Percentiles rank a stretch among this genome's conserved stretches.
phyloP scores from a whole-genome alignment of 352 stramenopile species.

The Globisporangium nodosum region DNA sequence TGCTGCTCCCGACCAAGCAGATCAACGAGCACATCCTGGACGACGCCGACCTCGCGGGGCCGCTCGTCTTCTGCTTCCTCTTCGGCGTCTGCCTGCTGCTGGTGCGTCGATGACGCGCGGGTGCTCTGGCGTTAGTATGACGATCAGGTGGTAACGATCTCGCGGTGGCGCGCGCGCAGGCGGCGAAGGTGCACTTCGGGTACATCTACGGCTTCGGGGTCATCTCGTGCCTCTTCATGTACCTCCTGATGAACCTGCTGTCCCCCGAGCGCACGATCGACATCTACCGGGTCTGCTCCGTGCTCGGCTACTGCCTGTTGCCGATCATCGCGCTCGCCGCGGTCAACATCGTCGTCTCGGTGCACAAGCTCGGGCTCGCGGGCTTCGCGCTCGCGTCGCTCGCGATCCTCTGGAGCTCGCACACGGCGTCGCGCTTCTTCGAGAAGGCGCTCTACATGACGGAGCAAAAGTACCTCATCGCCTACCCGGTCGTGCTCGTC shows the following conservation, averaged over 20 bases:
- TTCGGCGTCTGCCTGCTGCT: conserved; percentile 94
- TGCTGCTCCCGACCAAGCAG: conserved; percentile 91
- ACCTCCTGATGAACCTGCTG: conserved; percentile 95
- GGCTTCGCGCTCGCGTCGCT: conserved; percentile 86
- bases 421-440: conserved; percentile 93
- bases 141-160: not conserved
- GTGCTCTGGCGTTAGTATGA: not conserved
- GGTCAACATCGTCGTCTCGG: conserved; percentile 89
- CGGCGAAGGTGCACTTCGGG: conserved; percentile 95
- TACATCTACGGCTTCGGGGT: conserved; percentile 99
- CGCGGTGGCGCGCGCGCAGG: conserved; percentile 16
- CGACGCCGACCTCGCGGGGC: conserved; percentile 92
- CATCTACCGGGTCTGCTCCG: conserved; percentile 91
- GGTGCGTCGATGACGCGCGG: conserved; percentile 21
- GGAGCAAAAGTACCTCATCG: conserved; percentile 96
- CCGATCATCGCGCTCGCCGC: conserved; percentile 95
- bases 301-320: conserved; percentile 97
- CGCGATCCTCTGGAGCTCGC: conserved; percentile 93
- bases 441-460: conserved; percentile 94
- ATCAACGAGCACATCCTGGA: conserved; percentile 89
- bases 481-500: conserved; percentile 95
- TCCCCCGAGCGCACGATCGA: conserved; percentile 82
- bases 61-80: conserved; percentile 92
- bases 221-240: conserved; percentile 95
- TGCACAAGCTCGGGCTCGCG: conserved; percentile 68